phyloP scores from a whole-genome alignment of 2,329 filamentous ascomycete species.

The Leptosphaerulina australis region DNA sequence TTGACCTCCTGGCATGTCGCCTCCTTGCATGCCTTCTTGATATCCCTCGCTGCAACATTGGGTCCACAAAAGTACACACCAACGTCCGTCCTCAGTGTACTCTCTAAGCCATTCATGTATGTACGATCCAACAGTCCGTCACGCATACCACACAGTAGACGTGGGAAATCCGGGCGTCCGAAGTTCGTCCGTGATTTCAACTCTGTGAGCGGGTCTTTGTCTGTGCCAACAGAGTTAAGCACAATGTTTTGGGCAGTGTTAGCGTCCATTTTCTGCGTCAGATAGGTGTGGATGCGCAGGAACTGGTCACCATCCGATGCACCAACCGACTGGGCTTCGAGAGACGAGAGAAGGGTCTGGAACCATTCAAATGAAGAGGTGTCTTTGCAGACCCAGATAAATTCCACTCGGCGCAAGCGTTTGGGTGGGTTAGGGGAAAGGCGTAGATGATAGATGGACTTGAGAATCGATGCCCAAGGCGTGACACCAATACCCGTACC shows the following conservation, averaged over 20 bases:
- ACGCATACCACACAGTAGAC: slow-evolving; percentile 82
- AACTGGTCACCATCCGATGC: slow-evolving; percentile 74
- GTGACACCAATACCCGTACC: slow-evolving; percentile 88
- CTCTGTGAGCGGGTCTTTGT: slow-evolving; percentile 89
- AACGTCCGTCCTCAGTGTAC: slow-evolving; percentile 78
- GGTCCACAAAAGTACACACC: slow-evolving; percentile 99
- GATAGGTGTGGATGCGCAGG: slow-evolving; percentile 95
- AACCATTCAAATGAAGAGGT: slow-evolving; percentile 99
- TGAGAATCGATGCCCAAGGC: slow-evolving; percentile 84
- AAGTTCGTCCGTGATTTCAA: slow-evolving; percentile 91
- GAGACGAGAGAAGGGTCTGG: slow-evolving; percentile 86
- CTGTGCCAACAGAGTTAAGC: slow-evolving; percentile 88
- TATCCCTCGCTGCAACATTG: slow-evolving; percentile 77
- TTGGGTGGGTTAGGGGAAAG: slow-evolving; percentile 86
- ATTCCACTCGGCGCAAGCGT: slow-evolving; percentile 91
- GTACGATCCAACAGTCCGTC: slow-evolving; percentile 84
- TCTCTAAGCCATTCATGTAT: slow-evolving; percentile 83
- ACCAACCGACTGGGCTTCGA: slow-evolving; percentile 82
- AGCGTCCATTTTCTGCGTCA: slow-evolving; percentile 89
- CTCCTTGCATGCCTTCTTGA: slow-evolving; percentile 77
- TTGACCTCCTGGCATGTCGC: slow-evolving; percentile 78
- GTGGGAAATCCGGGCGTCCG: slow-evolving; percentile 85
- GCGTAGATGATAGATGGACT: slow-evolving; percentile 98
- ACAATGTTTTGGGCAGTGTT: slow-evolving; percentile 97
- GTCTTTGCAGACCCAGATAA: slow-evolving; percentile 98